Conservation (phyloP, 2,329 filamentous ascomycete species). For the Fonsecaea multimorphosa region DNA sequence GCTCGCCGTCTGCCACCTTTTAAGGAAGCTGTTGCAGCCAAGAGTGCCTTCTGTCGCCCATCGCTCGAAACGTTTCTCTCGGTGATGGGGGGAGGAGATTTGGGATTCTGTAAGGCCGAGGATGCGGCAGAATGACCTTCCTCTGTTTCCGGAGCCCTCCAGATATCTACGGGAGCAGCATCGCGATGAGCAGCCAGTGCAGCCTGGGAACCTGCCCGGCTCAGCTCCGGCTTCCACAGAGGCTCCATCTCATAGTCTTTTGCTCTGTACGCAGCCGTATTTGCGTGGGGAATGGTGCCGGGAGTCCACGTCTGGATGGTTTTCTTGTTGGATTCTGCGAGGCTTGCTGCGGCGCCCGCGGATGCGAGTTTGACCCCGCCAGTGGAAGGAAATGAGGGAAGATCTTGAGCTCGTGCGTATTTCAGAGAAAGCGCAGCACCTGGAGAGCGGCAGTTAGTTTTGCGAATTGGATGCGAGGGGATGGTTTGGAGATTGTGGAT, state of each 20-base stretch:
- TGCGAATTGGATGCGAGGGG: background rate
- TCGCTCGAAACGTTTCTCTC: slow-evolving; percentile 57
- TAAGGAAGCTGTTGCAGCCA: slow-evolving; percentile 80
- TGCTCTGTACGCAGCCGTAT: slow-evolving; percentile 64
- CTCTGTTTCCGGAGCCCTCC: slow-evolving; percentile 56
- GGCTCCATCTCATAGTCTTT: slow-evolving; percentile 68
- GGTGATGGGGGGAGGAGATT: slow-evolving; percentile 52
- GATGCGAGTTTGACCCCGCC: slow-evolving; percentile 64
- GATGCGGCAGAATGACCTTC: slow-evolving; percentile 72
- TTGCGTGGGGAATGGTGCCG: slow-evolving; percentile 64
- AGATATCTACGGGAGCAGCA: slow-evolving; percentile 58
- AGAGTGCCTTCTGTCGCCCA: slow-evolving; percentile 68
- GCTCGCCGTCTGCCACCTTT: slow-evolving; percentile 66
- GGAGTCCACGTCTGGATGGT: slow-evolving; percentile 71
- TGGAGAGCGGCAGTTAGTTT: slow-evolving; percentile 42
- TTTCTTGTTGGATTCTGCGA: slow-evolving; percentile 75
- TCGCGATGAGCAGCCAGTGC: slow-evolving; percentile 69
- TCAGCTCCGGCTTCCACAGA: slow-evolving; percentile 67
- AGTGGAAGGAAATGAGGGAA: slow-evolving; percentile 74
- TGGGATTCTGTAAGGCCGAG: slow-evolving; percentile 65
- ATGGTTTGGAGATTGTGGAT: slow-evolving; percentile 7
- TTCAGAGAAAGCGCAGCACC: slow-evolving; percentile 68
- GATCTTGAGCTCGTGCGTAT: slow-evolving; percentile 73
- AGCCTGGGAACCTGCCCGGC: slow-evolving; percentile 73
- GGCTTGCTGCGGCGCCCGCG: slow-evolving; percentile 73